Conservation (phyloP, 2,329 filamentous ascomycete species). For the Botrytis paeoniae region DNA sequence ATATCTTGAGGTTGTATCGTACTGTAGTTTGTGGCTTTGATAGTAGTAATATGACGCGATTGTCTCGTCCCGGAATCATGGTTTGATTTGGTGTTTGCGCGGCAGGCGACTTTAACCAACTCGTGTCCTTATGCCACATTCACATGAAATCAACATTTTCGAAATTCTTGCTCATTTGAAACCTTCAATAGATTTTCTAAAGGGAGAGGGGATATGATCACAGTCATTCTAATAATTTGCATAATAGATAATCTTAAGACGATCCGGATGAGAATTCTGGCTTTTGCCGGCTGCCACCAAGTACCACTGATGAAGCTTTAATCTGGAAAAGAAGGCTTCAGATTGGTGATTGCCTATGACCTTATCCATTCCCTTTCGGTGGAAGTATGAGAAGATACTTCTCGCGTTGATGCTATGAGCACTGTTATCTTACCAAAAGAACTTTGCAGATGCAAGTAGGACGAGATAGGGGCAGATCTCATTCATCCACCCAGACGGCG, state of each 20-base stretch:
- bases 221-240: neutral
- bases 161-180: neutral
- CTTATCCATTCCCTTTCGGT: neutral
- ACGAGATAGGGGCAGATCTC: neutral
- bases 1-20: neutral
- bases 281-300: neutral
- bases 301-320: neutral
- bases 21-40: neutral
- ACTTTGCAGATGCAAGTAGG: neutral
- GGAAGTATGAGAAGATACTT: neutral
- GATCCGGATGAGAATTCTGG: neutral
- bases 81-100: constrained; percentile 1
- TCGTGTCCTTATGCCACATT: constrained; percentile 5
- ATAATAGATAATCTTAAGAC: neutral
- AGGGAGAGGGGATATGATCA: neutral
- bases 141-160: neutral
- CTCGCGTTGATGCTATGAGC: neutral
- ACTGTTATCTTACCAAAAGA: neutral
- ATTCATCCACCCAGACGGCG: neutral
- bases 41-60: neutral
- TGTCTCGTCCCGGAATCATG: constrained; percentile 1
- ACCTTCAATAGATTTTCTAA: neutral
- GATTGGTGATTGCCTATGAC: neutral
- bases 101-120: constrained; percentile 13
- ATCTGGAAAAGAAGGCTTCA: neutral